Evolutionary conservation across 1,284 basidiomycete species (phyloP).

Genomic region (Cutaneotrichosporon spelunceum): DNA sequence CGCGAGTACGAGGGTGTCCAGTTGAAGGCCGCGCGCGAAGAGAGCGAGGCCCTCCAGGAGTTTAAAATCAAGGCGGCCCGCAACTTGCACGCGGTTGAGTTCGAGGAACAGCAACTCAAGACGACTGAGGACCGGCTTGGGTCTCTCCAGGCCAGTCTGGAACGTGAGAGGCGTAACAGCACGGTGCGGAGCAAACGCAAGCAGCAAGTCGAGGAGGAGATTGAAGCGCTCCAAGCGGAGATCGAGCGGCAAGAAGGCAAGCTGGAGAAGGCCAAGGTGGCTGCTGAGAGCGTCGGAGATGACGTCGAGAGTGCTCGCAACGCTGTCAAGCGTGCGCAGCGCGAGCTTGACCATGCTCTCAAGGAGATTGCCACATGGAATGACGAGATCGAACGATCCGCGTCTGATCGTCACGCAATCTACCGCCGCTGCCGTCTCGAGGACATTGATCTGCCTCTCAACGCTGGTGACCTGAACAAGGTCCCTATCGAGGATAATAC

Average conservation of each 20-base stretch:
- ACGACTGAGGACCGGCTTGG: conserved; percentile 63
- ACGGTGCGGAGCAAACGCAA: conserved; percentile 56
- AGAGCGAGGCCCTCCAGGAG: conserved; percentile 75
- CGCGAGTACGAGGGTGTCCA: conserved; percentile 94
- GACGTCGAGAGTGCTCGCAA: conserved; percentile 71
- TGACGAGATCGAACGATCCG: conserved; percentile 87
- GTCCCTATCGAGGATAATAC: conserved; percentile 66
- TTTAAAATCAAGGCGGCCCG: conserved; percentile 86
- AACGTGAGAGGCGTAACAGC: conserved; percentile 61
- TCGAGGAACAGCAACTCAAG: conserved; percentile 70
- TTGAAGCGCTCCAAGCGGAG: conserved; percentile 61
- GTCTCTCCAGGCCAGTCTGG: conserved; percentile 59
- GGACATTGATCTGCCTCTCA: conserved; percentile 79
- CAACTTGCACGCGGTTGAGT: conserved; percentile 79
- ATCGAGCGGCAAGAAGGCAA: conserved; percentile 63
- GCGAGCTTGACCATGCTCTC: conserved; percentile 74
- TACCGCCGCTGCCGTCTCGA: conserved; percentile 93
- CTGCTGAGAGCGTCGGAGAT: conserved; percentile 57
- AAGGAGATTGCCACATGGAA: conserved; percentile 91
- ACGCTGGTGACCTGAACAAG: conserved; percentile 68
- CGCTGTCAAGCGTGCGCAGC: conserved; percentile 65
- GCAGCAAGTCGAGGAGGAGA: conserved; percentile 61
- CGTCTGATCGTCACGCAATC: conserved; percentile 76
- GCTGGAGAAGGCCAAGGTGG: conserved; percentile 54
- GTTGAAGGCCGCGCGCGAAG: conserved; percentile 78